phyloP scores from a whole-genome alignment of 2,329 filamentous ascomycete genomes.

The Pyrenochaeta sp. region DNA sequence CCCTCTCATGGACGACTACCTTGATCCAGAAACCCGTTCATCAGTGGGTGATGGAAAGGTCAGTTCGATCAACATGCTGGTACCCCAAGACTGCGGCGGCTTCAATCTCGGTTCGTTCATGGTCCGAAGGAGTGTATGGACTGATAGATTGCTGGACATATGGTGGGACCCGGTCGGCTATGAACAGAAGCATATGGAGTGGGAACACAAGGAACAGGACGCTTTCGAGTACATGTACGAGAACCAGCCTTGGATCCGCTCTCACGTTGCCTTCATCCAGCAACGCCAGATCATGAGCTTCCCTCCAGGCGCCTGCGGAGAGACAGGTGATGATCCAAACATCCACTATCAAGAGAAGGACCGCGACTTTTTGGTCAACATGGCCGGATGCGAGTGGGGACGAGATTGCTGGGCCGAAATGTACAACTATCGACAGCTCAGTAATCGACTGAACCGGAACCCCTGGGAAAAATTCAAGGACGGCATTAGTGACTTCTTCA shows the following conservation, averaged over 20 bases:
- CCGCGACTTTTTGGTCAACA: conserved; percentile 94
- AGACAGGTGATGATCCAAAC: conserved; percentile 73
- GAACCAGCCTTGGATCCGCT: conserved; percentile 90
- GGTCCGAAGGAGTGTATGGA: conserved; percentile 83
- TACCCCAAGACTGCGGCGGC: conserved; percentile 92
- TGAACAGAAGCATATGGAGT: conserved; percentile 98
- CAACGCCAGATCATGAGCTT: conserved; percentile 96
- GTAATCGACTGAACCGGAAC: conserved; percentile 85
- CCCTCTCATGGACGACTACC: conserved; percentile 74
- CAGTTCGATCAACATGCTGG: conserved; percentile 83
- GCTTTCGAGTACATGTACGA: conserved; percentile 90
- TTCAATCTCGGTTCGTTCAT: conserved; percentile 99
- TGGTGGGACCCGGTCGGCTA: conserved; percentile 99
- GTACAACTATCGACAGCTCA: conserved; percentile 91
- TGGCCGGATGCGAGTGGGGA: conserved; percentile 97
- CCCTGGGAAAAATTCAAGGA: conserved; percentile 74
- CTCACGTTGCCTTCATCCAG: conserved; percentile 85
- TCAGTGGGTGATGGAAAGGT: conserved; percentile 77
- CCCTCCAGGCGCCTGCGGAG: conserved; percentile 85
- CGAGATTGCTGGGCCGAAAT: conserved; percentile 98
- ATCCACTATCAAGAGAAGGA: conserved; percentile 88
- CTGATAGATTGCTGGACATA: conserved; percentile 87
- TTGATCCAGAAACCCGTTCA: conserved; percentile 78
- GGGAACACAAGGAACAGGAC: conserved; percentile 99
- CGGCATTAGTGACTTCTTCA: conserved; percentile 50